These are phyloP conservation scores for Exserohilum rostratum DNA, from an alignment of 2,329 filamentous ascomycete species.

Conservation along the genomic window DNA sequence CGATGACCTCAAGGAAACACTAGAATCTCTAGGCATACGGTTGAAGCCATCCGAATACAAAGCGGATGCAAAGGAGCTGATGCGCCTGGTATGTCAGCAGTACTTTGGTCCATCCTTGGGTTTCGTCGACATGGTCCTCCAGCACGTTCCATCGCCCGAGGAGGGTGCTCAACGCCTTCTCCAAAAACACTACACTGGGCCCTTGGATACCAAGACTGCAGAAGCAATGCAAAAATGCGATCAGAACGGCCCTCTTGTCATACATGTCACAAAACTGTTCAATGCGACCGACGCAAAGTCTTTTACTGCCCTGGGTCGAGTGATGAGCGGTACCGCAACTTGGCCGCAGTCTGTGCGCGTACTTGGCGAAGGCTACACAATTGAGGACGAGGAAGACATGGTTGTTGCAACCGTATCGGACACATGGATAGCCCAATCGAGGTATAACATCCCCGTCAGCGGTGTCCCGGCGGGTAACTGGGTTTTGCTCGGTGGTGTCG, in stretches of 20 bases:
- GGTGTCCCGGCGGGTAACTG: conserved; percentile 93
- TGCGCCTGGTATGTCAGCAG: conserved; percentile 89
- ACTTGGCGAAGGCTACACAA: conserved; percentile 91
- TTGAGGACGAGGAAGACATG: conserved; percentile 99
- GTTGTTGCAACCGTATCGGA: conserved; percentile 80
- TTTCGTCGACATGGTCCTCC: conserved; percentile 93
- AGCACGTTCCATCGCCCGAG: conserved; percentile 85
- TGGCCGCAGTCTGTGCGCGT: conserved; percentile 86
- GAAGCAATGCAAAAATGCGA: conserved; percentile 81
- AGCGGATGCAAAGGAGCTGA: conserved; percentile 83
- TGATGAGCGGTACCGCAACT: conserved; percentile 88
- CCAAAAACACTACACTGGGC: conserved; percentile 90
- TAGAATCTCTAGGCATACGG: conserved; percentile 78
- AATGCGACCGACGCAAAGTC: conserved; percentile 87
- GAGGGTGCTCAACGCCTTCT: conserved; percentile 78
- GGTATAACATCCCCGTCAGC: conserved; percentile 90
- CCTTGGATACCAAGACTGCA: conserved; percentile 80
- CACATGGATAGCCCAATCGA: conserved; percentile 88
- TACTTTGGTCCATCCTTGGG: conserved; percentile 91
- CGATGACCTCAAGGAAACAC: conserved; percentile 78
- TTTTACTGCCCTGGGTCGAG: conserved; percentile 88
- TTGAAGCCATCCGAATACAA: conserved; percentile 94
- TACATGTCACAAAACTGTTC: conserved; percentile 93
- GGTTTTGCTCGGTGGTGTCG: conserved; percentile 88
- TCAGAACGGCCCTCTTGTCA: conserved; percentile 86